Conservation (phyloP, 805 yeast species). For the Nakazawaea ambrosiae region DNA sequence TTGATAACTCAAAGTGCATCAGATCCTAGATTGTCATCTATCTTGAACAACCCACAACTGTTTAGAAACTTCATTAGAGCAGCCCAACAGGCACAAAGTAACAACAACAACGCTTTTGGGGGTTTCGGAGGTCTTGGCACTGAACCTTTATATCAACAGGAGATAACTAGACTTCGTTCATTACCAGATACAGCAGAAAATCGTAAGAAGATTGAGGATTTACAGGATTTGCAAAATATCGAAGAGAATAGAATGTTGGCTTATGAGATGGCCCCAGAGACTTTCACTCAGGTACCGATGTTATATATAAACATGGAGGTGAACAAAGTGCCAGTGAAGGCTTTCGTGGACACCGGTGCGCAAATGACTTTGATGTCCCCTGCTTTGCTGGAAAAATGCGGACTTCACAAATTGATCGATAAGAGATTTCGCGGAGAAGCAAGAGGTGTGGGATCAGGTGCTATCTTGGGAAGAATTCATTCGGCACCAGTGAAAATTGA, state of each 20-base stretch:
- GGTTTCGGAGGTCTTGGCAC: conserved; percentile 4
- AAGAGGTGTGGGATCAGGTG: conserved; percentile 80
- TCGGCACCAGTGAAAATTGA: conserved; percentile 82
- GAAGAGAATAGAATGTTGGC: conserved; percentile 79
- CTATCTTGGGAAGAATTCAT: conserved; percentile 79
- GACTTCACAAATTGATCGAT: conserved; percentile 69
- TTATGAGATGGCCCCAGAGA: conserved; percentile 82
- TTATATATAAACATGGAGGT: conserved; percentile 71
- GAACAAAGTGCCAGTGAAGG: conserved; percentile 76
- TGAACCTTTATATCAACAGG: conserved; percentile 4
- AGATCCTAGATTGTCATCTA: conserved; percentile 18
- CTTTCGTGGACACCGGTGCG: conserved; percentile 96
- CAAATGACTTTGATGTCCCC: conserved; percentile 83
- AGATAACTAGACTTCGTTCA: conserved; percentile 9
- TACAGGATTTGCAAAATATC: conserved; percentile 63
- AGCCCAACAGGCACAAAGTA: conserved; percentile 4
- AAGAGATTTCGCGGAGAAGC: conserved; percentile 77
- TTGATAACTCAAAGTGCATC: conserved; percentile 5
- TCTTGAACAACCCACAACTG: conserved; percentile 15
- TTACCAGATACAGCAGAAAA: conserved; percentile 63
- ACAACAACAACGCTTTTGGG: no score
- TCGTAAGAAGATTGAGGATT: conserved; percentile 57
- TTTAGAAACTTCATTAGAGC: conserved; percentile 24
- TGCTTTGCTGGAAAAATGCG: conserved; percentile 64
- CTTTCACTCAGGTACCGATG: conserved; percentile 79